Conservation (phyloP, 225 moss, liverwort and hornwort species). For the Thuidium tamariscinum region DNA sequence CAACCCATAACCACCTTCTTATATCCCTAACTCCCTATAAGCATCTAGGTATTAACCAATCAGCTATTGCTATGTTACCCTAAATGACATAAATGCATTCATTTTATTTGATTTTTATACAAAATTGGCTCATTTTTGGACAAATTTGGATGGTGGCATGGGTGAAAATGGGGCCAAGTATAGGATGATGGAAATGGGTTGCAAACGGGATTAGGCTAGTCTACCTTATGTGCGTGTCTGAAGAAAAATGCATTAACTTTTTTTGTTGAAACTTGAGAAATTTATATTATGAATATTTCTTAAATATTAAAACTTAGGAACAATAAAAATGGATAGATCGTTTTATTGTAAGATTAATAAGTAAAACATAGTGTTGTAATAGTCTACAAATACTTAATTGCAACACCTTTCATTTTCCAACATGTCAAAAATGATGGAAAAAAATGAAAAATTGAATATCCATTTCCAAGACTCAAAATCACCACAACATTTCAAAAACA, state of each 20-base stretch:
- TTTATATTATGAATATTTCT: background rate
- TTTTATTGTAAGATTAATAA: background rate
- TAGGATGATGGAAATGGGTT: too few relatives aligned
- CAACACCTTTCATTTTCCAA: background rate
- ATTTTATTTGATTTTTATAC: too few relatives aligned
- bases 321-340: background rate
- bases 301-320: too few relatives aligned
- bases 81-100: too few relatives aligned
- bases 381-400: background rate
- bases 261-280: background rate
- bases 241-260: background rate
- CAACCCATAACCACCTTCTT: too few relatives aligned
- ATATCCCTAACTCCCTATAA: too few relatives aligned
- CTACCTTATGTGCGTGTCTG: background rate
- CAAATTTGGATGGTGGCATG: too few relatives aligned
- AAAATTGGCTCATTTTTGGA: too few relatives aligned
- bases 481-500: background rate
- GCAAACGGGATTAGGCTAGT: too few relatives aligned
- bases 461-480: background rate
- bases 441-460: background rate
- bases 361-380: rapidly evolving
- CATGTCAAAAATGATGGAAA: background rate
- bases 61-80: too few relatives aligned
- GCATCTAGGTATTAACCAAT: too few relatives aligned
- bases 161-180: too few relatives aligned